phyloP scores from a whole-genome alignment of 2,329 filamentous ascomycete species.

The Rutstroemia sydowiana region DNA sequence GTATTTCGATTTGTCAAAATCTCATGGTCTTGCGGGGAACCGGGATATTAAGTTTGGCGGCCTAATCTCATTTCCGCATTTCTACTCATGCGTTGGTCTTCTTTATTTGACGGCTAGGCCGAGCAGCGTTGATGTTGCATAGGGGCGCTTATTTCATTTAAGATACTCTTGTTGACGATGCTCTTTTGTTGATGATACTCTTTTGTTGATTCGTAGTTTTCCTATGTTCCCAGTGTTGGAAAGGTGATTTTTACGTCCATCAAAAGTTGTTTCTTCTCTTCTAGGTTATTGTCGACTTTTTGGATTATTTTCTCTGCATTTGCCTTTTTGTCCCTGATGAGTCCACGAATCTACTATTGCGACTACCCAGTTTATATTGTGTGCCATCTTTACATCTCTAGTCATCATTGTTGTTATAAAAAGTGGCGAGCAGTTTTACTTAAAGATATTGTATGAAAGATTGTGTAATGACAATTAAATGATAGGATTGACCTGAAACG shows the following conservation, averaged over 20 bases:
- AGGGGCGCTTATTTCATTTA: constrained; percentile 25
- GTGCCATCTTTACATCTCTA: constrained; percentile 16
- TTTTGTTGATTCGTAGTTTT: constrained; percentile 22
- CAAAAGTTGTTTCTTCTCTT: constrained; percentile 30
- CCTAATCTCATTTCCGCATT: constrained; percentile 21
- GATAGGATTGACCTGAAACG: constrained; percentile 3
- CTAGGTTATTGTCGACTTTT: constrained; percentile 27
- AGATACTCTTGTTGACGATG: constrained; percentile 26
- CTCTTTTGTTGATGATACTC: too few relatives aligned
- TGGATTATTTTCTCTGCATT: constrained; percentile 22
- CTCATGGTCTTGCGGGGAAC: constrained; percentile 14
- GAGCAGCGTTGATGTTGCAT: constrained; percentile 26
- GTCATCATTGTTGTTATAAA: constrained; percentile 13
- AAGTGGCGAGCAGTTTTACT: constrained; percentile 14
- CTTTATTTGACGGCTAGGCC: constrained; percentile 20
- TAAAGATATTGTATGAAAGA: constrained; percentile 14
- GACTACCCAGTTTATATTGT: constrained; percentile 31
- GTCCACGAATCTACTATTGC: constrained; percentile 33
- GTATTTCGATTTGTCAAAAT: constrained; percentile 17
- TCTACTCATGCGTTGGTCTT: constrained; percentile 17
- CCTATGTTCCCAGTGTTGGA: constrained; percentile 25
- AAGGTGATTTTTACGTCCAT: constrained; percentile 25
- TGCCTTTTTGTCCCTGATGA: constrained; percentile 29
- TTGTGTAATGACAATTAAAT: constrained; percentile 12
- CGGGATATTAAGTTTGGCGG: constrained; percentile 24